A percentile compares a stretch with the other conserved stretches of the same genome.
Conservation (phyloP, 495 filamentous ascomycete genomes). For the Xylona heveae region DNA sequence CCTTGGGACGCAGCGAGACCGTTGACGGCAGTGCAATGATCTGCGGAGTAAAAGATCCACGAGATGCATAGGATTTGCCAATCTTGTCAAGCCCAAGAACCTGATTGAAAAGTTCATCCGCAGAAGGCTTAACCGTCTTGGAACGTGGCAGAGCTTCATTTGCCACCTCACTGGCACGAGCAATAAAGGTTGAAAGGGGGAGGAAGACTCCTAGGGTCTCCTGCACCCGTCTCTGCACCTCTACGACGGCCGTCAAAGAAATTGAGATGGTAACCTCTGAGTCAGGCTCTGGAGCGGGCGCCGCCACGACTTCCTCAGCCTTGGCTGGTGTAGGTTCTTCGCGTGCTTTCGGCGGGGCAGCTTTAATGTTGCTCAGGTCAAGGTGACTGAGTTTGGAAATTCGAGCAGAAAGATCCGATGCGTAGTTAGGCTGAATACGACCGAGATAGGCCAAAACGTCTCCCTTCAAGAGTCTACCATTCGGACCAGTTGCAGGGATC, state of each 20-base stretch:
- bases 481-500: slow-evolving; percentile 74
- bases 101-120: slow-evolving; percentile 74
- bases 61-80: slow-evolving; percentile 22
- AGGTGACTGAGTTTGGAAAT: slow-evolving; percentile 61
- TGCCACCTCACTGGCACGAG: slow-evolving; percentile 60
- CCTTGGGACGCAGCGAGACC: slow-evolving; percentile 8
- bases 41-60: slow-evolving; percentile 33
- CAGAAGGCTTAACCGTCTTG: slow-evolving; percentile 32
- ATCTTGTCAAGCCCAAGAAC: slow-evolving; percentile 55
- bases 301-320: slow-evolving; percentile 15
- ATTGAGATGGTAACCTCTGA: slow-evolving; percentile 44
- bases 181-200: slow-evolving; percentile 71
- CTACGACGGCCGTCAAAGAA: slow-evolving; percentile 52
- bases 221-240: slow-evolving; percentile 61
- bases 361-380: slow-evolving; percentile 88
- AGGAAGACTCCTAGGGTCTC: slow-evolving; percentile 52
- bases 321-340: slow-evolving; percentile 17
- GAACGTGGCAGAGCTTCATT: slow-evolving; percentile 65
- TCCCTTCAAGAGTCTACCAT: slow-evolving; percentile 80
- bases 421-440: slow-evolving; percentile 42
- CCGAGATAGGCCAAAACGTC: slow-evolving; percentile 88
- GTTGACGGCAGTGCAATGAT: slow-evolving; percentile 38
- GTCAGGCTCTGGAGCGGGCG: slow-evolving; percentile 22
- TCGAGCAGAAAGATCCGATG: slow-evolving; percentile 41
- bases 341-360: slow-evolving; percentile 32